A percentile compares a stretch with the other conserved stretches of the same genome.
Evolutionary conservation across 2,329 filamentous ascomycete genomes (phyloP).

Genomic region (Fusarium sp.): DNA sequence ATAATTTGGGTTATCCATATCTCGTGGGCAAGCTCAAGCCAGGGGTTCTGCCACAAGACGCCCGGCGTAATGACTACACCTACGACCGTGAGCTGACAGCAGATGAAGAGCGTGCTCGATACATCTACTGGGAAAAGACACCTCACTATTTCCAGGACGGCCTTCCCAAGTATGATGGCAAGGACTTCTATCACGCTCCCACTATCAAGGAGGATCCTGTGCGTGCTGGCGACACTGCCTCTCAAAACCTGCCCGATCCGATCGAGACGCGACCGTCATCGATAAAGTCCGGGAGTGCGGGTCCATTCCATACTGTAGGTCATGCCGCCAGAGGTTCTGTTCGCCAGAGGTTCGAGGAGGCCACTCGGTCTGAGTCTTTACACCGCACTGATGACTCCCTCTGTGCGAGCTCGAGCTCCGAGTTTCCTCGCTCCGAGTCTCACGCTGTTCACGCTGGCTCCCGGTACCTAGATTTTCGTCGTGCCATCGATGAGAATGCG

Average conservation of each 20-base stretch:
- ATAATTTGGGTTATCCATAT: constrained; percentile 57
- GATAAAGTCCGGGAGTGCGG: constrained; percentile 16
- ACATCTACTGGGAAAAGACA: constrained; percentile 71
- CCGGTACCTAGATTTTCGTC: constrained; percentile 48
- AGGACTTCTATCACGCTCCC: constrained; percentile 71
- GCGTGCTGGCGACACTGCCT: not conserved
- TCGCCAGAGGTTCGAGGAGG: constrained; percentile 44
- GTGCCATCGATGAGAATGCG: constrained; percentile 25
- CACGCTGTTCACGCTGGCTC: constrained; percentile 42
- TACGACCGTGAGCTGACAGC: constrained; percentile 69
- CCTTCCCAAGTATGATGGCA: constrained; percentile 73
- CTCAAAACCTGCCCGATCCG: not conserved
- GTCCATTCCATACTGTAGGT: constrained; percentile 35
- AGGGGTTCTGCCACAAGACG: constrained; percentile 57
- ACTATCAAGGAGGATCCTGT: constrained; percentile 56
- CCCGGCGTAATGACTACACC: constrained; percentile 61
- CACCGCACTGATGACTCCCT: constrained; percentile 40
- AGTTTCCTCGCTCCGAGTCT: constrained; percentile 42
- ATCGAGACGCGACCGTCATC: constrained; percentile 7
- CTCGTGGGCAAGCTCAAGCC: constrained; percentile 65
- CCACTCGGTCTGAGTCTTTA: constrained; percentile 52
- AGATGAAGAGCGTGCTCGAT: constrained; percentile 69
- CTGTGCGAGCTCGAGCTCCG: constrained; percentile 34
- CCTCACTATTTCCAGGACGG: constrained; percentile 63
- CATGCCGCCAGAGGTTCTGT: constrained; percentile 22